These are phyloP conservation scores for Pseudopyrenochaeta lycopersici DNA, from an alignment of 2,329 filamentous ascomycete genomes.

Conservation along the genomic window DNA sequence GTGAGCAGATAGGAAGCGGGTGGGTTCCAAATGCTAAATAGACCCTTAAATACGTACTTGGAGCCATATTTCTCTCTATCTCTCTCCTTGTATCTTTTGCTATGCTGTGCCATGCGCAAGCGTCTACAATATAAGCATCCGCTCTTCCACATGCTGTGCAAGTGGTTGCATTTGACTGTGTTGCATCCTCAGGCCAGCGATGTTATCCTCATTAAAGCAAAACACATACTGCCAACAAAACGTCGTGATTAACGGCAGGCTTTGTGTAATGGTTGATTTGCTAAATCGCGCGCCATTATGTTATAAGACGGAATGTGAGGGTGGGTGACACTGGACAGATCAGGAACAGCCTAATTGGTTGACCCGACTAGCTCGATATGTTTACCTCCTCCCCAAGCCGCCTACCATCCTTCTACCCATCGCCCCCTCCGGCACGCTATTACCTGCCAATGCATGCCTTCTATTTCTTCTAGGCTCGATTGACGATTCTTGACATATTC, in stretches of 20 bases:
- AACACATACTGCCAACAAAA: no score
- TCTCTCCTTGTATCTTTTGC: no score
- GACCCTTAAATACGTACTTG: background rate
- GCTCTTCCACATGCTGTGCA: background rate
- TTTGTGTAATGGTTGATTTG: background rate
- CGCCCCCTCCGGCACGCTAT: conserved; percentile 20
- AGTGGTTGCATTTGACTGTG: no score
- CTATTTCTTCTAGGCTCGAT: conserved; percentile 29
- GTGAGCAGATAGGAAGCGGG: conserved; percentile 11
- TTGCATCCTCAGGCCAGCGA: no score
- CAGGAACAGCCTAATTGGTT: conserved; percentile 47
- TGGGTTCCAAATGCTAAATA: background rate
- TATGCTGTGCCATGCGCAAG: background rate
- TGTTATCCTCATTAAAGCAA: no score
- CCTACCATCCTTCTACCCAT: conserved; percentile 36
- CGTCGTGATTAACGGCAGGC: background rate
- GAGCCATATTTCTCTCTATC: background rate
- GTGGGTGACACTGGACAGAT: conserved; percentile 41
- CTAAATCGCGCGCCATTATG: background rate
- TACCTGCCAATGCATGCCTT: conserved; percentile 37
- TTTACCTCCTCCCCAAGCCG: conserved; percentile 44
- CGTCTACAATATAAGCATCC: background rate
- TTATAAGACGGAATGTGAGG: conserved; percentile 34
- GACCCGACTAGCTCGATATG: conserved; percentile 47
- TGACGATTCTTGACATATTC: conserved; percentile 20